Conservation (phyloP, 805 yeast genomes). For the Metschnikowia kunwiensis region DNA sequence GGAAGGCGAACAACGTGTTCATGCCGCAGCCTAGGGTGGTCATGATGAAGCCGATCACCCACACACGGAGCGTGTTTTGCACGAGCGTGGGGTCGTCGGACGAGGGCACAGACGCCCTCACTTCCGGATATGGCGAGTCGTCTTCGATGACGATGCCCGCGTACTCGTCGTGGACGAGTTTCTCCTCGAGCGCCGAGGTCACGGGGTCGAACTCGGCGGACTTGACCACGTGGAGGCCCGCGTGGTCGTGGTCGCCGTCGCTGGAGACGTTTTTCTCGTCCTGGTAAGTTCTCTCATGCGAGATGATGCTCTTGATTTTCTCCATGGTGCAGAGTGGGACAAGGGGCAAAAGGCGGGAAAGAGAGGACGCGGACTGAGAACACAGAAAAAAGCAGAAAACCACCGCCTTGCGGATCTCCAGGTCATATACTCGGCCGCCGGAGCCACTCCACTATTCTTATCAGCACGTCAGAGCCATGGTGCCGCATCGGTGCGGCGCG, state of each 20-base stretch:
- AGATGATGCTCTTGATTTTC: conserved; percentile 15
- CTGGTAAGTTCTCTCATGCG: conserved; percentile 7
- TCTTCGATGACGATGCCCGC: conserved; percentile 20
- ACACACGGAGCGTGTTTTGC: conserved; percentile 54
- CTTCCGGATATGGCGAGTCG: conserved; percentile 58
- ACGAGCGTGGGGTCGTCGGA: conserved; percentile 48
- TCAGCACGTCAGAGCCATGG: conserved; percentile 2
- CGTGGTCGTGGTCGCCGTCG: conserved; percentile 6
- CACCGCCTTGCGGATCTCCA: no score
- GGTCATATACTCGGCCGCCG: no score
- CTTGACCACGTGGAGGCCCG: conserved; percentile 14
- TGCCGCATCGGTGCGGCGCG: neutral
- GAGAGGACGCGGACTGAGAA: neutral
- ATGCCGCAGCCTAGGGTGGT: conserved; percentile 56
- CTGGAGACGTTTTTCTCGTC: conserved; percentile 15
- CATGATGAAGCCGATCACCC: conserved; percentile 49
- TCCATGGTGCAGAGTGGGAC: conserved; percentile 11
- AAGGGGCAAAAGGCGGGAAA: neutral
- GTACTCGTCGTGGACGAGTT: conserved; percentile 17
- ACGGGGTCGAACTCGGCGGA: conserved; percentile 20
- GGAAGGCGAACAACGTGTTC: conserved; percentile 56
- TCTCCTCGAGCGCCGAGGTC: conserved; percentile 14
- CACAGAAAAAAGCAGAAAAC: no score
- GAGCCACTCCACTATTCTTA: no score
- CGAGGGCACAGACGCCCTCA: conserved; percentile 57